Base-by-base conservation (phyloP, 2,329 filamentous ascomycete genomes). In the Dendrostoma leiphaemia region DNA sequence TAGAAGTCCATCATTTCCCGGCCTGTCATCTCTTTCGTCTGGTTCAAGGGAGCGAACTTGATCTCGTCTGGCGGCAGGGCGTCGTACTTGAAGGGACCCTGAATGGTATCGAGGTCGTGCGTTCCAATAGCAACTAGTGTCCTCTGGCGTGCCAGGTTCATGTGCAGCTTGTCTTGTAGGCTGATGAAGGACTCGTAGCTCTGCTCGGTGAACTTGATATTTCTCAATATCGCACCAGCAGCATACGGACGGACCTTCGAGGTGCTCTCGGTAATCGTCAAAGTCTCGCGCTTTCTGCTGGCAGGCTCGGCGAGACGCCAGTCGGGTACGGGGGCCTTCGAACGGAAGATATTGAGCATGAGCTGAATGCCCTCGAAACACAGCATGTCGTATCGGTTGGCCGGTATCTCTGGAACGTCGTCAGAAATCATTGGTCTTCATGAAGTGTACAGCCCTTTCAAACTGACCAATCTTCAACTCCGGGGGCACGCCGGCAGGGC, bases 41-140 rank as follows among this genome's bases (percentile, higher is more conserved):
- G 92, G 76, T 97, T 99, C 60, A 99, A 77, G 21, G 94, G 94
- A 17, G 79, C 76, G 72, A 99, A 99, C 65, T 87, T 87, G 74
- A 99, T 96, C 63, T 97, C 85, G 71, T 91, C 87, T n/a, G 94
- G 94, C 45, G 89, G 79, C 29, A 93, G 81, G 17, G 94, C 94
- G 73, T 97, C 93, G 68, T 99, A 99, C 54, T 91, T 92, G 82
- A 99, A 99, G 44, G 94, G 94, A 0, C 92, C 94, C 72, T 96
- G 79, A 64, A 99, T 79, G 17, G 90, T 97, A 69, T 97, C 92
- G 60, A 97, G 79, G 69, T 99, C 93, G 72, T 99, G 94, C 3
- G 94, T 99, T 63, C 94, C 94, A 67, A 99, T 97, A 21, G 93
- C 89, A n/a, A 97, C 93, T 44, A 99, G 76, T 1, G 93, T 97